A percentile compares a stretch with the other conserved stretches of the same genome.
These are phyloP conservation scores for Filobasidium floriforme DNA, from an alignment of 768 basidiomycete species.

Conservation along the genomic window DNA sequence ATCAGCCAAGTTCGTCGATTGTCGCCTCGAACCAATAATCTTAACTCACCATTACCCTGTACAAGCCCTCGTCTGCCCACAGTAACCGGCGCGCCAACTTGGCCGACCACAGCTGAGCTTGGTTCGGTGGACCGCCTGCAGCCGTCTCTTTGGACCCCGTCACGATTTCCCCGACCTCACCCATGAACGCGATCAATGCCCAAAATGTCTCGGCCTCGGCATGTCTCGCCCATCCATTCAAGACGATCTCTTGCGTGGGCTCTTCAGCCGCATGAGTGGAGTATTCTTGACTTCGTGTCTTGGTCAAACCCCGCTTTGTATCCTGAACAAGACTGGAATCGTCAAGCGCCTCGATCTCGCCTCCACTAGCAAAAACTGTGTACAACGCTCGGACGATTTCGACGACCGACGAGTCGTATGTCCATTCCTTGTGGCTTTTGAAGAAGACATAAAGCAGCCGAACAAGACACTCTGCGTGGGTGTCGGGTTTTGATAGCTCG, in stretches of 20 bases:
- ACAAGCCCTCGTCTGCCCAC: constrained; percentile 32
- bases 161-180: constrained; percentile 28
- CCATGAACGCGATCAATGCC: constrained; percentile 32
- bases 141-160: constrained; percentile 14
- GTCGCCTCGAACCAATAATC: too few species aligned
- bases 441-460: constrained; percentile 26
- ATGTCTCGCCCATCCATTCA: constrained; percentile 11
- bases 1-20: too few species aligned
- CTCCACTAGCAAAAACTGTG: constrained; percentile 19
- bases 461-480: constrained; percentile 26
- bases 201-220: constrained; percentile 38
- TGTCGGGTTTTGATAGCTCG: constrained; percentile 23
- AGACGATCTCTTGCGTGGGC: background rate
- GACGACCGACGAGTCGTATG: constrained; percentile 19
- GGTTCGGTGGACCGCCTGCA: constrained; percentile 1
- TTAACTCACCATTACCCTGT: constrained; percentile 16
- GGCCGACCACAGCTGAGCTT: constrained; percentile 16
- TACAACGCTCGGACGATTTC: constrained; percentile 28
- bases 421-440: constrained; percentile 22
- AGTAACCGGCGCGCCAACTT: constrained; percentile 27
- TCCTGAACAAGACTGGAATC: background rate
- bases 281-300: background rate
- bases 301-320: background rate
- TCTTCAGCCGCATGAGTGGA: background rate
- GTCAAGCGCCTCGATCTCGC: constrained; percentile 3